Conservation (phyloP, 495 filamentous ascomycete genomes). For the Penicillium argentinense region DNA sequence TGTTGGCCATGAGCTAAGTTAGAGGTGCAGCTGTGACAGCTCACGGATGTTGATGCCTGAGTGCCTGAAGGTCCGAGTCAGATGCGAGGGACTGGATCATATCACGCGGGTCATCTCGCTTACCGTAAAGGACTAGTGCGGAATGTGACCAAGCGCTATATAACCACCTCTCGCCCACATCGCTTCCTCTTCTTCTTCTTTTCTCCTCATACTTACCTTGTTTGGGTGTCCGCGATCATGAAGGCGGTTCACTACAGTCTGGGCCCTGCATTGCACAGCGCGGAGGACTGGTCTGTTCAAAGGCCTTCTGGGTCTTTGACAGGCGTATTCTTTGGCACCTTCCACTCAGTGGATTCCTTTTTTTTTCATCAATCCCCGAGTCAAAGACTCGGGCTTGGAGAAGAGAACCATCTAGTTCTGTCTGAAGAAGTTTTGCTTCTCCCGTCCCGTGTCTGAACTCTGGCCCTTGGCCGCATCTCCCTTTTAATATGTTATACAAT, state of each 20-base stretch:
- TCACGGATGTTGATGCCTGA: no score
- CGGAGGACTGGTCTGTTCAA: slow-evolving; percentile 59
- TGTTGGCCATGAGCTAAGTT: no score
- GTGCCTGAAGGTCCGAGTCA: no score
- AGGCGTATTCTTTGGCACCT: slow-evolving; percentile 70
- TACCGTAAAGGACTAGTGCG: no score
- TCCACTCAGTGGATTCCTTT: slow-evolving; percentile 33
- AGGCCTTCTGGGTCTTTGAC: slow-evolving; percentile 62
- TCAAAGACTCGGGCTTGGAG: slow-evolving; percentile 50
- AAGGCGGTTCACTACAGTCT: slow-evolving; percentile 57
- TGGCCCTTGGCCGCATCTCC: no score
- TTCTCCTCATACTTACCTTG: slow-evolving; percentile 77
- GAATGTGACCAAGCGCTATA: slow-evolving; percentile 22
- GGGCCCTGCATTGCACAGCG: slow-evolving; percentile 72
- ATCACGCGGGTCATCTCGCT: not conserved
- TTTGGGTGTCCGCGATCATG: slow-evolving; percentile 62
- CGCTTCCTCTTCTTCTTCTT: slow-evolving; percentile 40
- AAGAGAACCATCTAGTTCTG: no score
- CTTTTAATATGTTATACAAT: no score
- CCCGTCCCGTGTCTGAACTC: no score
- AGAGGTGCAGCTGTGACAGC: no score
- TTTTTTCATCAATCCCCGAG: slow-evolving; percentile 55
- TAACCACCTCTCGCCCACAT: slow-evolving; percentile 16
- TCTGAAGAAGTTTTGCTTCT: no score
- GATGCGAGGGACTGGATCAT: no score